Base-by-base conservation (phyloP, 2,329 filamentous ascomycete species). In the Cryphonectria radicalis region DNA sequence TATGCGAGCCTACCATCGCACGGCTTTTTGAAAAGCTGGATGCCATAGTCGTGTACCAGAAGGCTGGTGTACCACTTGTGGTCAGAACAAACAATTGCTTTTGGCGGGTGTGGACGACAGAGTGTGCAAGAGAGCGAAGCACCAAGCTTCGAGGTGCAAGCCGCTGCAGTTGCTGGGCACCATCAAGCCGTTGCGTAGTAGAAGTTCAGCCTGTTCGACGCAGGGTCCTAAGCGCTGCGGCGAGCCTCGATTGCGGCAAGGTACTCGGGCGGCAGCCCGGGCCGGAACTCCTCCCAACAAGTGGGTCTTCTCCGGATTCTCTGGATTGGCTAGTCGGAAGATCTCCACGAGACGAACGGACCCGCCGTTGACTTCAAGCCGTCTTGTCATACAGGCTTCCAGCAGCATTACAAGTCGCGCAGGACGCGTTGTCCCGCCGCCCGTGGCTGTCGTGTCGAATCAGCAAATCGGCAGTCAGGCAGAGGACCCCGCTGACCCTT, bases 181-280 rank as follows among this genome's bases (percentile, higher is more conserved):
- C 3, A 57, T 32, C 25, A 17, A 57, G 55, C 55, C 5, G 55
- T 10, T 32, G 28, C 13, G 55, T 59, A 17, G 28, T 59, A 17
- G 28, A 59, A 59, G 55, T 32, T 35, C 8, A 69, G 19, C 32
- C 13, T 50, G 19, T n/a, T 50, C 25, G 25, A 25, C 14, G 62
- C 42, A 64, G n/a, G n/a, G 62, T 17, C 43, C 43, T 46, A 19
- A 46, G 19, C 17, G 43, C 43, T 22, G 17, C 17, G 43, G 17
- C 25, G 25, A 22, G 42, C 32, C 40, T 46, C 53, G 35, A 19
- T 59, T 32, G 55, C 55, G 28, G 55, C 14, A 59, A 19, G 55
- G 55, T 32, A 28, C 55, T 19, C 22, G 37, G 59, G 43, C 69
- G 66, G 71, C 37, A 73, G 50, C 10, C 63, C 71, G 69, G 71